A percentile compares a stretch with the other conserved stretches of the same genome.
These are phyloP conservation scores for Cladosporium colombiae DNA, from an alignment of 2,329 filamentous ascomycete species.

Conservation along the genomic window DNA sequence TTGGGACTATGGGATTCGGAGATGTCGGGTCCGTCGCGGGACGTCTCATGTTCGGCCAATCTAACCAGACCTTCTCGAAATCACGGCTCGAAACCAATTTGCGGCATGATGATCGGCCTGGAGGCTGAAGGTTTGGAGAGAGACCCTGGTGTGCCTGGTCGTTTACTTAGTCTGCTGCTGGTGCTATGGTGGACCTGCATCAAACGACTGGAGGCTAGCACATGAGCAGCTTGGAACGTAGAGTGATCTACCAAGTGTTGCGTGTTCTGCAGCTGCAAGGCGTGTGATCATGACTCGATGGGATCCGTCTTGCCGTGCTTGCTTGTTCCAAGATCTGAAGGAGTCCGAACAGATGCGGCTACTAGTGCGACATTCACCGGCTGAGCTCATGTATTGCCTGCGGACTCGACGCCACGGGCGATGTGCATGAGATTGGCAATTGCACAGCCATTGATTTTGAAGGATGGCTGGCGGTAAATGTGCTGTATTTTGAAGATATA, in stretches of 20 bases:
- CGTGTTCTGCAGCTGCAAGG: slow-evolving; percentile 4
- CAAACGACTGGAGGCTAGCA: neutral
- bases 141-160: neutral
- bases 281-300: slow-evolving; percentile 7
- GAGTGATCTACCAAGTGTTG: slow-evolving; percentile 6
- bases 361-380: neutral
- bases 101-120: neutral
- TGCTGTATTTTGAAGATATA: neutral
- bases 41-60: neutral
- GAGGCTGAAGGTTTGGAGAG: neutral
- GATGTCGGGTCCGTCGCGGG: neutral
- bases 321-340: slow-evolving; percentile 4
- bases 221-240: neutral
- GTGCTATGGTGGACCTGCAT: neutral
- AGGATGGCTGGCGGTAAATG: neutral
- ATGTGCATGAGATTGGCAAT: neutral
- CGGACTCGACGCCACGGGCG: neutral
- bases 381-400: neutral
- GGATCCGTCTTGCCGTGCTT: neutral
- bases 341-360: neutral
- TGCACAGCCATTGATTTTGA: neutral
- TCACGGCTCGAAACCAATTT: neutral
- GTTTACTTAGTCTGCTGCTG: neutral
- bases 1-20: neutral
- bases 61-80: neutral